Percentiles rank a stretch among this genome's conserved stretches.
phyloP scores from a whole-genome alignment of 768 basidiomycete genomes.

The Suillus sp. region DNA sequence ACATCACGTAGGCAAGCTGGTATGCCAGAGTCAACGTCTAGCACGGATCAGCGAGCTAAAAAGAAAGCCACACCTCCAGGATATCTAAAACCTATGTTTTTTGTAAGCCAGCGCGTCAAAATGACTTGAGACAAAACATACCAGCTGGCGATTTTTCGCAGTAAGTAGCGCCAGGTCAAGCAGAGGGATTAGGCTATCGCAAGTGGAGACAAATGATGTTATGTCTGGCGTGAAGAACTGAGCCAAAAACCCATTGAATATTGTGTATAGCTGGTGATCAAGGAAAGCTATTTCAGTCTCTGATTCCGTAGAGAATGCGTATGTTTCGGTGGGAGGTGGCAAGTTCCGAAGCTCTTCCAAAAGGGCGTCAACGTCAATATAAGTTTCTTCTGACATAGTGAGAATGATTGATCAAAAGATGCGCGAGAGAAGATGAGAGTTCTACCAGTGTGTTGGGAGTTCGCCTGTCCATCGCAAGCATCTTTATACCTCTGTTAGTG shows the following conservation, averaged over 20 bases:
- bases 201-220: not conserved
- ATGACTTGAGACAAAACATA: not conserved
- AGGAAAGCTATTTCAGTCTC: not conserved
- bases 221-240: not conserved
- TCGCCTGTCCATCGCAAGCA: not conserved
- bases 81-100: not conserved
- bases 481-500: not conserved
- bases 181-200: not conserved
- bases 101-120: not conserved
- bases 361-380: not conserved
- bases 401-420: not conserved
- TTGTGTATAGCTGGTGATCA: not conserved
- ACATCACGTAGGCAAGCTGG: not conserved
- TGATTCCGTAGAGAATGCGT: not conserved
- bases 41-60: no score
- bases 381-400: constrained; percentile 3
- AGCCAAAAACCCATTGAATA: not conserved
- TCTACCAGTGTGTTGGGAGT: not conserved
- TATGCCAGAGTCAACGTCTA: not conserved
- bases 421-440: not conserved
- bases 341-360: not conserved
- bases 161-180: not conserved
- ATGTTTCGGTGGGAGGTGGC: not conserved
- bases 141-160: not conserved
- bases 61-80: not conserved